Conservation (phyloP, 805 yeast species). For the Lipomyces sp. region DNA sequence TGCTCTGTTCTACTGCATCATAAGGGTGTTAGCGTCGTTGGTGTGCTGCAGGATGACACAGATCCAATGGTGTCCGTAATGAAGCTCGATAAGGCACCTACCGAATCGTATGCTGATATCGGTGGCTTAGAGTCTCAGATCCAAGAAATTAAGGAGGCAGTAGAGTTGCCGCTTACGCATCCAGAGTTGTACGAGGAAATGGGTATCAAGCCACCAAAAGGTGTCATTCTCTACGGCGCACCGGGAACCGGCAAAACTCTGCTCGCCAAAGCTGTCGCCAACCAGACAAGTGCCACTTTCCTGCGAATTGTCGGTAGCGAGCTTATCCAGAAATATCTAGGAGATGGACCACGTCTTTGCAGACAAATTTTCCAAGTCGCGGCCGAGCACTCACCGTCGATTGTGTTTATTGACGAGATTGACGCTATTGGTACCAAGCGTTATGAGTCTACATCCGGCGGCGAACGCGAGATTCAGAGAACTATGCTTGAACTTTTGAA, state of each 20-base stretch:
- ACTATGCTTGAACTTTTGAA: slow-evolving; percentile 95
- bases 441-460: slow-evolving; percentile 88
- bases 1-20: slow-evolving; percentile 94
- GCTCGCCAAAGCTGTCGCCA: slow-evolving; percentile 96
- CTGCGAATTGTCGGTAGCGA: slow-evolving; percentile 96
- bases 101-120: slow-evolving; percentile 94
- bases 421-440: slow-evolving; percentile 99
- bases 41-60: slow-evolving; percentile 96
- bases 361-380: slow-evolving; percentile 96
- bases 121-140: slow-evolving; percentile 96
- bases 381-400: slow-evolving; percentile 96
- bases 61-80: slow-evolving; percentile 97
- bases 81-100: slow-evolving; percentile 97
- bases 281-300: slow-evolving; percentile 95
- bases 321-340: slow-evolving; percentile 92
- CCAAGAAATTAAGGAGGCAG: slow-evolving; percentile 97
- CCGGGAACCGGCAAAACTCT: slow-evolving; percentile 98
- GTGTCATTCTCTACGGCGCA: slow-evolving; percentile 95
- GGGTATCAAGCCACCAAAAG: slow-evolving; percentile 99
- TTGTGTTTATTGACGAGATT: slow-evolving; percentile 96
- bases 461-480: slow-evolving; percentile 96
- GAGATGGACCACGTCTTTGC: slow-evolving; percentile 95
- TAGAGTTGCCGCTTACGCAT: slow-evolving; percentile 92
- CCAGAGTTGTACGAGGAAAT: slow-evolving; percentile 97
- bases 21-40: slow-evolving; percentile 94